Base-by-base conservation (phyloP, 2,329 filamentous ascomycete species). In the Diaporthe batatas region DNA sequence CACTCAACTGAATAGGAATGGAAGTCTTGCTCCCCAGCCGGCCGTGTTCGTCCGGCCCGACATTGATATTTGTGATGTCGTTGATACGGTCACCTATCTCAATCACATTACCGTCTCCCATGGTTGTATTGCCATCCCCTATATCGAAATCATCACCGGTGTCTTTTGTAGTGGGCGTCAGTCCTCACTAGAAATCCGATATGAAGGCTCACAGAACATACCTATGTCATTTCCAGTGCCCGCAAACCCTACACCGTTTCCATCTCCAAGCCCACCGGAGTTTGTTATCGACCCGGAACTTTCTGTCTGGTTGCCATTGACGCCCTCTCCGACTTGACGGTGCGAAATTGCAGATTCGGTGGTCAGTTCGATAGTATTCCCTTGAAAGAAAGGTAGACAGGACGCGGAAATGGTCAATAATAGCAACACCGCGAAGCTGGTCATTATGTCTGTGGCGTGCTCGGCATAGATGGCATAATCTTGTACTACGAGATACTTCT, bases 61-160 rank as follows among this genome's bases (percentile, higher is more conserved):
- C 58, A 47, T 62, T 62, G 58, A 62, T 47, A 39, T 62, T 62
- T 10, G 39, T 62, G 21, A 62, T 62, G 12, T 62, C 58, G 39
- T 62, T 62, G 16, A 62, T 62, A 0, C 39, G 58, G 23, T 62
- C 58, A 2, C 58, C 58, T 11, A 62, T 62, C 6, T 62, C 58
- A 3, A 62, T 62, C 14, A 62, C 58, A 29, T 62, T 62, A 12
- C 58, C 58, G 6, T 62, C 58, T 2, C 58, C 58, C 10, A 62
- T 62, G 4, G 58, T 47, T 1, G 25, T 62, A 8, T 62, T 62
- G 1, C 58, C 58, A 23, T 62, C 58, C 8, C 58, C 58, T 21
- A 62, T 62, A 16, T 62, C 58, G 10, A 62, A 62, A 39, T 62
- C 58, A 8, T 62, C 58, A 5, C 58, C 58, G 14, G 39, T 42